These are phyloP conservation scores for Daldinia childiae DNA, from an alignment of 495 filamentous ascomycete genomes.

Conservation along the genomic window DNA sequence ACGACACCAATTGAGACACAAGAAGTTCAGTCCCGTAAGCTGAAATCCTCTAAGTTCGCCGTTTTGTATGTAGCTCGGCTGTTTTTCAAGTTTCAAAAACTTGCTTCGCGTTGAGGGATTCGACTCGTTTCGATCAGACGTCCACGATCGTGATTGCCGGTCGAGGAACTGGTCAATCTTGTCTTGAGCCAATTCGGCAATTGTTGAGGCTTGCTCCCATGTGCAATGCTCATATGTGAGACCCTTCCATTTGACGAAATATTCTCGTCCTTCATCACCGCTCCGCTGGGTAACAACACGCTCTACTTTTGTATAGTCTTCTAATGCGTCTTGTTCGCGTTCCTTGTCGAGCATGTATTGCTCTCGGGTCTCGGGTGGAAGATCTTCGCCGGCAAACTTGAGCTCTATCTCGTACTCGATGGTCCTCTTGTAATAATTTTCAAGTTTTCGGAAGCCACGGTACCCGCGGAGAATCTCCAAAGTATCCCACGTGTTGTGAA, in stretches of 20 bases:
- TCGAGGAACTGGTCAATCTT: slow-evolving; percentile 92
- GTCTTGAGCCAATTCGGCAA: slow-evolving; percentile 79
- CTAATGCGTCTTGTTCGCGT: slow-evolving; percentile 80
- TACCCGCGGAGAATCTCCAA: slow-evolving; percentile 67
- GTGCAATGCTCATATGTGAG: slow-evolving; percentile 91
- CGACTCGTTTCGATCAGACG: slow-evolving; percentile 77
- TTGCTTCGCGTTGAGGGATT: slow-evolving; percentile 78
- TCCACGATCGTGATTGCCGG: slow-evolving; percentile 75
- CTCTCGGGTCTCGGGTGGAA: slow-evolving; percentile 86
- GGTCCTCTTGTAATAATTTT: slow-evolving; percentile 91
- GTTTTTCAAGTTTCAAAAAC: slow-evolving; percentile 73
- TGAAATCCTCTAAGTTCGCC: slow-evolving; percentile 95
- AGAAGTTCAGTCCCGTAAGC: slow-evolving; percentile 90
- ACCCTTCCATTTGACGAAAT: slow-evolving; percentile 92
- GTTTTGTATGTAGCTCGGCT: slow-evolving; percentile 84
- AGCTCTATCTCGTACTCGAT: slow-evolving; percentile 78
- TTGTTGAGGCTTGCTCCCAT: slow-evolving; percentile 83
- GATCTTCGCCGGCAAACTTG: slow-evolving; percentile 70
- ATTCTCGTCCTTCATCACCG: slow-evolving; percentile 79
- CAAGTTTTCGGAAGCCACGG: slow-evolving; percentile 82
- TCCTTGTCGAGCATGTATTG: slow-evolving; percentile 91
- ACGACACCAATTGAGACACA: slow-evolving; percentile 92
- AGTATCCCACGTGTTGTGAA: slow-evolving; percentile 94
- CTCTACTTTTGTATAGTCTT: slow-evolving; percentile 89
- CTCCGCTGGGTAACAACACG: slow-evolving; percentile 85